Conservation (phyloP, 164 flowering plant species). For the Dillenia turbinata region DNA sequence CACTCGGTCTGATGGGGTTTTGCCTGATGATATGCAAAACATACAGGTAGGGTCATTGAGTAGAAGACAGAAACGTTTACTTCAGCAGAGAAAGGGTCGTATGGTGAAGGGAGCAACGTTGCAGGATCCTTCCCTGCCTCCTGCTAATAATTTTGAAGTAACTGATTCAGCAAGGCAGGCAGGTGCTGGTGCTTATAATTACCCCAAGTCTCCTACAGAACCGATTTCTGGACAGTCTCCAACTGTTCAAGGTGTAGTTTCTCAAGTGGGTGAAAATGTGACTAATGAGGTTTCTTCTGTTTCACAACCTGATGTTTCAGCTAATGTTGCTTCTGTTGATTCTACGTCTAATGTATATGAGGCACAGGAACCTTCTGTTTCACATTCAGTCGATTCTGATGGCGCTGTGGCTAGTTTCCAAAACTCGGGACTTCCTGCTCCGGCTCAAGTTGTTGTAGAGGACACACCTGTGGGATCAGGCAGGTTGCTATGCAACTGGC, state of each 20-base stretch:
- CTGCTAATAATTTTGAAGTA: conserved; percentile 41
- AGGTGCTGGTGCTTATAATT: conserved; percentile 22
- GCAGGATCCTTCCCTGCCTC: conserved; percentile 44
- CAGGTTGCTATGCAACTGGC: conserved; percentile 87
- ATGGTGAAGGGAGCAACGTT: conserved; percentile 37
- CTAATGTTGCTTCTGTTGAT: conserved; percentile 28
- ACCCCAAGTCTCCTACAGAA: conserved; percentile 30
- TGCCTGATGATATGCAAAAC: conserved; percentile 46
- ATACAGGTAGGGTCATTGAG: conserved; percentile 46
- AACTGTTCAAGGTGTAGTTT: conserved; percentile 26
- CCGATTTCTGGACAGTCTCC: conserved; percentile 37
- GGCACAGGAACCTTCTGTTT: conserved; percentile 35
- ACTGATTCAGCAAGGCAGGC: conserved; percentile 39
- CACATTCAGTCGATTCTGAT: conserved; percentile 42
- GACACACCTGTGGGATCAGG: conserved; percentile 94
- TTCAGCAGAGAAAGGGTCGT: conserved; percentile 80
- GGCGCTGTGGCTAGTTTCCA: conserved; percentile 27
- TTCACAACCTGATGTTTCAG: conserved; percentile 35
- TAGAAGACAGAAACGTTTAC: conserved; percentile 76
- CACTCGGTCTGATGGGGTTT: conserved; percentile 61
- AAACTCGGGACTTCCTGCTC: conserved; percentile 65
- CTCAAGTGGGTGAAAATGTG: conserved; percentile 34
- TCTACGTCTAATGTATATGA: conserved; percentile 20
- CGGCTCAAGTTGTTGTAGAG: conserved; percentile 97
- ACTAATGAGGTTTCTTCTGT: conserved; percentile 29